Percentiles rank a stretch among this genome's conserved stretches.
Conservation (phyloP, 495 filamentous ascomycete species). For the Penicillium macrosclerotiorum region DNA sequence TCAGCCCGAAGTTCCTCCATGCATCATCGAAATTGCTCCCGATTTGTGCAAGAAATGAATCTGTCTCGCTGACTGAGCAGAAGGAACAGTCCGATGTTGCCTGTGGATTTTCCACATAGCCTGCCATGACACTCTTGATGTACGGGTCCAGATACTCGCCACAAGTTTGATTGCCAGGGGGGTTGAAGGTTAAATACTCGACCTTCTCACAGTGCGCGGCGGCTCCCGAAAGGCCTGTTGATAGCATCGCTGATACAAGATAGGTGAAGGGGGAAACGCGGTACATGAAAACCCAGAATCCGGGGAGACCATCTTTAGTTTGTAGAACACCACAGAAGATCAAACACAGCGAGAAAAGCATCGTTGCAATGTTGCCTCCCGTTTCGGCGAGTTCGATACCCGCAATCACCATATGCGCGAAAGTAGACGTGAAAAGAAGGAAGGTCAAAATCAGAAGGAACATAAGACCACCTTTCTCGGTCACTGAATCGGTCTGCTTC, state of each 20-base stretch:
- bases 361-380: constrained; percentile 48
- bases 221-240: constrained; percentile 58
- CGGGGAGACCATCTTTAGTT: constrained; percentile 55
- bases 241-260: constrained; percentile 61
- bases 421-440: constrained; percentile 50
- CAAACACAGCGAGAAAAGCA: constrained; percentile 50
- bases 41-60: constrained; percentile 64
- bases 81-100: constrained; percentile 52
- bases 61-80: constrained; percentile 55
- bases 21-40: too few relatives aligned
- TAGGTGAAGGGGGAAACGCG: constrained; percentile 73
- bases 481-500: constrained; percentile 31
- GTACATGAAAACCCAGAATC: constrained; percentile 86
- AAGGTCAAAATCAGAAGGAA: constrained; percentile 46
- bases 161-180: constrained; percentile 50
- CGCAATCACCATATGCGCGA: constrained; percentile 53
- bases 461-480: constrained; percentile 47
- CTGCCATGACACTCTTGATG: constrained; percentile 38
- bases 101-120: constrained; percentile 50
- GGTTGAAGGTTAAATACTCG: constrained; percentile 51
- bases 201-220: constrained; percentile 51
- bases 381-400: constrained; percentile 50
- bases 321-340: constrained; percentile 51
- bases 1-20: too few relatives aligned
- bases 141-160: constrained; percentile 46